A percentile compares a stretch with the other conserved stretches of the same genome.
phyloP scores from a whole-genome alignment of 148 eudicot genomes.

The Heliamphora exappendiculata region DNA sequence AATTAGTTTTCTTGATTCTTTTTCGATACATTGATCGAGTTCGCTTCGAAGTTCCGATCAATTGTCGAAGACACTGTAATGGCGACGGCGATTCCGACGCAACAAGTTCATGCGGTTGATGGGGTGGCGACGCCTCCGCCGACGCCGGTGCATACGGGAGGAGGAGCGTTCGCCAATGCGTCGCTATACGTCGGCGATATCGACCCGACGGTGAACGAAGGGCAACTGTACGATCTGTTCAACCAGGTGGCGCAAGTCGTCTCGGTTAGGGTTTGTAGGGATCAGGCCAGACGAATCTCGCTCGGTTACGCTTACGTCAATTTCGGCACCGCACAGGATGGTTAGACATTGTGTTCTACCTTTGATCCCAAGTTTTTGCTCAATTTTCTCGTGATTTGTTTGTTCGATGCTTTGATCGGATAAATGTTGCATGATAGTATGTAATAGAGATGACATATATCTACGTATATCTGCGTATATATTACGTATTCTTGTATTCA shows the following conservation, averaged over 20 bases:
- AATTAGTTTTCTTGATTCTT: background rate
- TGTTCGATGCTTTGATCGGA: background rate
- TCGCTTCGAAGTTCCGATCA: background rate
- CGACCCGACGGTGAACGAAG: conserved; percentile 36
- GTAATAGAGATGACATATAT: background rate
- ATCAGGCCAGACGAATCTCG: conserved; percentile 26
- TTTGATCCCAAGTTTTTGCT: background rate
- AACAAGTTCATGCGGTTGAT: background rate
- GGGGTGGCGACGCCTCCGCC: conserved; percentile 2
- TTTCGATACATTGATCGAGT: conserved; percentile 2
- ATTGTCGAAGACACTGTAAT: background rate
- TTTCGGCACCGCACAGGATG: conserved; percentile 37
- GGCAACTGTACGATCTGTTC: conserved; percentile 43
- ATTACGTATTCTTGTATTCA: background rate
- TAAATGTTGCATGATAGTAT: background rate
- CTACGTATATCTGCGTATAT: background rate
- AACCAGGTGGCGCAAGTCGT: conserved; percentile 39
- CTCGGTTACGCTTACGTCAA: conserved; percentile 63
- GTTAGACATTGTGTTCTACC: conserved; percentile 15
- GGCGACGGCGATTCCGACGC: background rate
- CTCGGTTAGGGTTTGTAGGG: conserved; percentile 60
- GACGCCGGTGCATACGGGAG: conserved; percentile 7
- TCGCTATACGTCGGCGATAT: conserved; percentile 62
- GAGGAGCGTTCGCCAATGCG: conserved; percentile 22
- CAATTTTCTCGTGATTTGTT: background rate